A percentile compares a stretch with the other conserved stretches of the same genome.
These are phyloP conservation scores for Aspergillus sclerotiicarbonarius DNA, from an alignment of 495 filamentous ascomycete genomes.

Conservation along the genomic window DNA sequence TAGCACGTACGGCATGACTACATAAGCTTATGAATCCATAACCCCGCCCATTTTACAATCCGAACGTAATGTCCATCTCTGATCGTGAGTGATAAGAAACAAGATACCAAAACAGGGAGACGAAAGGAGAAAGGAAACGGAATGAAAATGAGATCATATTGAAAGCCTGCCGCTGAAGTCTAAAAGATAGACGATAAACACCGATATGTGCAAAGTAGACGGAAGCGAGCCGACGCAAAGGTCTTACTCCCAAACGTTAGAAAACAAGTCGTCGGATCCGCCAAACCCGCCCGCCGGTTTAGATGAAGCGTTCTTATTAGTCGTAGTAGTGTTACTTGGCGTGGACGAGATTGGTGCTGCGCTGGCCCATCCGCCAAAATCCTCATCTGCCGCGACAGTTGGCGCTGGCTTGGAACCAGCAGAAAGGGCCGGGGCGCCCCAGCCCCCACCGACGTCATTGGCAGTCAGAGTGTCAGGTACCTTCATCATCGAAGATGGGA, in stretches of 20 bases:
- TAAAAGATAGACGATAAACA: slow-evolving; percentile 11
- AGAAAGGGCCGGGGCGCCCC: slow-evolving; percentile 44
- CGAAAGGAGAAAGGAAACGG: background rate
- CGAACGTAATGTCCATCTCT: background rate
- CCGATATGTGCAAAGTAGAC: slow-evolving; percentile 16
- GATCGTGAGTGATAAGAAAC: slow-evolving; percentile 4
- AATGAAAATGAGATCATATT: slow-evolving; percentile 3
- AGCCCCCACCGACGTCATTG: slow-evolving; percentile 53
- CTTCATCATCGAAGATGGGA: slow-evolving; percentile 45
- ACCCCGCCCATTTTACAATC: slow-evolving; percentile 11
- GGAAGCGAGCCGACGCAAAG: slow-evolving; percentile 8
- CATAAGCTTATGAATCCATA: background rate
- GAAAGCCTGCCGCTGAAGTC: slow-evolving; percentile 12
- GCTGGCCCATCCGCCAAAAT: slow-evolving; percentile 92
- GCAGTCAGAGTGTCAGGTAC: slow-evolving; percentile 45
- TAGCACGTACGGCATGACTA: background rate
- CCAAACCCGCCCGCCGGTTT: slow-evolving; percentile 64
- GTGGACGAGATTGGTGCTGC: slow-evolving; percentile 53
- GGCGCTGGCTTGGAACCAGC: slow-evolving; percentile 48
- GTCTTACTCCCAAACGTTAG: slow-evolving; percentile 82
- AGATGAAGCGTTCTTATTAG: slow-evolving; percentile 29
- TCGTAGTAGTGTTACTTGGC: slow-evolving; percentile 14
- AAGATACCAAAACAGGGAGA: background rate
- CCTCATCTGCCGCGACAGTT: slow-evolving; percentile 77
- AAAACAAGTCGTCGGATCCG: slow-evolving; percentile 80